phyloP scores from a whole-genome alignment of 495 filamentous ascomycete genomes.

The Penicillium daleae region DNA sequence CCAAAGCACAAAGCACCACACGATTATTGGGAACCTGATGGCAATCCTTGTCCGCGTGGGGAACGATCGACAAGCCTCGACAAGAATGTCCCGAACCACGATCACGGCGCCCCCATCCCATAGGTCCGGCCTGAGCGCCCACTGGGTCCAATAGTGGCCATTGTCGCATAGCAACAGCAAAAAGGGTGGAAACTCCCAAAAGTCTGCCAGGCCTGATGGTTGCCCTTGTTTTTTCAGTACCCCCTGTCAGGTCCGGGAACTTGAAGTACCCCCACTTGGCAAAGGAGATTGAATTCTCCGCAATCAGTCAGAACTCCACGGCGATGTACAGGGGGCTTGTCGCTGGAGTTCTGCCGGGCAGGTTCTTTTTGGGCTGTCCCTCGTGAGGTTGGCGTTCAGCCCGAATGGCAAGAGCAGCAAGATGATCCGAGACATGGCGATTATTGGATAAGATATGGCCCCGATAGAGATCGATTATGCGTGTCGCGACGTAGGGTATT shows the following conservation, averaged over 20 bases:
- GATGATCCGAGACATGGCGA: slow-evolving; percentile 7
- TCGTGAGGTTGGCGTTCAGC: slow-evolving; percentile 9
- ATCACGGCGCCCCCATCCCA: slow-evolving; percentile 4
- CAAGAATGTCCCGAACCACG: slow-evolving; percentile 28
- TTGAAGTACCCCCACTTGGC: not conserved
- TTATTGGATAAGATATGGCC: slow-evolving; percentile 20
- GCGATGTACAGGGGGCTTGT: not conserved
- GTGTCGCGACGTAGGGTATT: not conserved
- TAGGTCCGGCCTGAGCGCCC: slow-evolving; percentile 16
- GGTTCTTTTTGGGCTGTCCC: not conserved
- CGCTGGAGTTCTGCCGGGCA: not conserved
- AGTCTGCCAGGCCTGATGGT: not conserved
- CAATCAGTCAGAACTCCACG: not conserved
- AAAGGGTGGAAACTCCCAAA: not conserved
- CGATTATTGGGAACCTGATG: slow-evolving; percentile 7
- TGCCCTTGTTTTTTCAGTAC: not conserved
- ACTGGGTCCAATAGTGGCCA: slow-evolving; percentile 14
- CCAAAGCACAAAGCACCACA: not conserved
- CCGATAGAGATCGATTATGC: slow-evolving; percentile 11
- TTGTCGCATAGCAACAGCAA: slow-evolving; percentile 16
- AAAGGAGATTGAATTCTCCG: not conserved
- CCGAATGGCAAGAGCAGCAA: slow-evolving; percentile 23
- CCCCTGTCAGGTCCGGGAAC: slow-evolving; percentile 1
- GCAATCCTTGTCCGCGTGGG: slow-evolving; percentile 11
- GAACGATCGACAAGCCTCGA: slow-evolving; percentile 31